Evolutionary conservation across 306 rosid genomes (phyloP).

Genomic region (Luffa aegyptiaca): DNA sequence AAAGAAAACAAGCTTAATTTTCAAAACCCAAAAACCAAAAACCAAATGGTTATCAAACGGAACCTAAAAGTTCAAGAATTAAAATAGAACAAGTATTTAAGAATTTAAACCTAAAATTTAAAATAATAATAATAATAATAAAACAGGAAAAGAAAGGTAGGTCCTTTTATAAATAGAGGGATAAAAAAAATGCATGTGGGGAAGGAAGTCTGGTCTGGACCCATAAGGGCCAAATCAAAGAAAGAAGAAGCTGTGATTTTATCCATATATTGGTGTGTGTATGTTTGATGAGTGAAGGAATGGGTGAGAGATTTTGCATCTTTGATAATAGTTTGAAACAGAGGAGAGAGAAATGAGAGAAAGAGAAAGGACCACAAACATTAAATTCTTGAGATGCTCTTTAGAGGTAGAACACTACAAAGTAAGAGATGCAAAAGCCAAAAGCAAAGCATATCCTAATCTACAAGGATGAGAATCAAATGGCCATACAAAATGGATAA

Average conservation of each 20-base stretch:
- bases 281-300: conserved; percentile 4
- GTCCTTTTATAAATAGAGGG: not conserved
- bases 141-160: not conserved
- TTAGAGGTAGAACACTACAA: not conserved
- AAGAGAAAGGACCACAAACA: conserved; percentile 26
- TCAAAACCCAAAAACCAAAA: too few species aligned
- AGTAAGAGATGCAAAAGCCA: conserved; percentile 17
- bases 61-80: too few species aligned
- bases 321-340: not conserved
- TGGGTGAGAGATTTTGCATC: not conserved
- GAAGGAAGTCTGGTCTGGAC: not conserved
- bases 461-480: conserved; percentile 19
- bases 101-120: not conserved
- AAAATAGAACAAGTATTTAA: not conserved
- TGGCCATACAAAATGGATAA: conserved; percentile 24
- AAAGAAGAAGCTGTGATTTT: not conserved
- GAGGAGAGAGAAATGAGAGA: not conserved
- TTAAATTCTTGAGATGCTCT: conserved; percentile 4
- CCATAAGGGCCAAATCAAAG: not conserved
- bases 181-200: not conserved
- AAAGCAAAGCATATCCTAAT: conserved; percentile 24
- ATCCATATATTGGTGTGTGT: not conserved
- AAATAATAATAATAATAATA: not conserved
- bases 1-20: too few species aligned
- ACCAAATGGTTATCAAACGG: too few species aligned